Conservation (phyloP, 768 basidiomycete species). For the Mycena olivaceomarginata region DNA sequence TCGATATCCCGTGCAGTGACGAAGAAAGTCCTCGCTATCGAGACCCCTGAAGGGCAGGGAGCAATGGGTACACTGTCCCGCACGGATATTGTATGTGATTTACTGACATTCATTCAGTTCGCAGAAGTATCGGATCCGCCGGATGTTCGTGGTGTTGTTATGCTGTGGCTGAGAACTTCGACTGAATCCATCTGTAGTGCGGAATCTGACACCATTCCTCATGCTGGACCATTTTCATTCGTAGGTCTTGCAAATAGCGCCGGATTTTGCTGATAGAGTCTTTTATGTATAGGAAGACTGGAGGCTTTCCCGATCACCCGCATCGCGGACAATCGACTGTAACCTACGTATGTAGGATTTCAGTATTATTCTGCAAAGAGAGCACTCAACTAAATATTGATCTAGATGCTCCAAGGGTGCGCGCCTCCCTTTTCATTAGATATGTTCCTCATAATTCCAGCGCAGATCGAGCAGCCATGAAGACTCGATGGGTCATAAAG, state of each 20-base stretch:
- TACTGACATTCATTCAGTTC: conserved; percentile 64
- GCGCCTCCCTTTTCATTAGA: conserved; percentile 9
- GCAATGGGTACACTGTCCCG: conserved; percentile 10
- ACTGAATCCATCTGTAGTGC: conserved; percentile 56
- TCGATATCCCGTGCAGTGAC: conserved; percentile 79
- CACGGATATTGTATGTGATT: too few relatives aligned
- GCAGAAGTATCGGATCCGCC: conserved; percentile 89
- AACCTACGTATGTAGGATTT: conserved; percentile 79
- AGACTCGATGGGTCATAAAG: conserved; percentile 92
- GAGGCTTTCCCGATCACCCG: conserved; percentile 90
- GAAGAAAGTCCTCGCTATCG: conserved; percentile 86
- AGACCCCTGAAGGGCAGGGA: conserved; percentile 74
- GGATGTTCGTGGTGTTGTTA: conserved; percentile 47
- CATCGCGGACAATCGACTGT: conserved; percentile 93
- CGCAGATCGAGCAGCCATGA: conserved; percentile 86
- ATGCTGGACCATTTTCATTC: conserved; percentile 92
- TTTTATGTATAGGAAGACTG: conserved; percentile 62
- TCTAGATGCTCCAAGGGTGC: conserved; percentile 84
- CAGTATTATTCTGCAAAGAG: too few relatives aligned
- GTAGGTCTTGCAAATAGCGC: conserved; percentile 61
- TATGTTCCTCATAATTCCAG: not conserved
- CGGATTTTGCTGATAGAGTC: conserved; percentile 1
- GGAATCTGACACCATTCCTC: conserved; percentile 93
- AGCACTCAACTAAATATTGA: not conserved
- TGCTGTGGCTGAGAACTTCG: not conserved